phyloP scores from a whole-genome alignment of 495 filamentous ascomycete species.

The Annulohypoxylon stygium region DNA sequence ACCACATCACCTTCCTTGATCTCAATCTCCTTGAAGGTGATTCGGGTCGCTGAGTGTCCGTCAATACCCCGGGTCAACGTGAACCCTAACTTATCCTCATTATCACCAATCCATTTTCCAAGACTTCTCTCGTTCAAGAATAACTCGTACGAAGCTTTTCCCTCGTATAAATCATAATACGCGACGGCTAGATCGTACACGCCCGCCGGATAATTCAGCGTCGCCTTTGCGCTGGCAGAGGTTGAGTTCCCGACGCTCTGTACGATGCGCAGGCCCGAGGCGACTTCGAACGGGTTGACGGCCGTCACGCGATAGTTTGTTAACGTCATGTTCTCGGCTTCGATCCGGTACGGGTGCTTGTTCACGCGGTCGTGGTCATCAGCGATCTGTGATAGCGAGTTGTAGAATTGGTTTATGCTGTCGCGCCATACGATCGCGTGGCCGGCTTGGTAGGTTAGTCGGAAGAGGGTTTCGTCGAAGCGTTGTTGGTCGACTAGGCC shows the following conservation, averaged over 20 bases:
- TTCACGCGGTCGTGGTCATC: slow-evolving; percentile 68
- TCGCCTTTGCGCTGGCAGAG: slow-evolving; percentile 62
- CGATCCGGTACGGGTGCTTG: slow-evolving; percentile 72
- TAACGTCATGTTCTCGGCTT: slow-evolving; percentile 73
- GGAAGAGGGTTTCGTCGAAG: slow-evolving; percentile 69
- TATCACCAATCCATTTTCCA: slow-evolving; percentile 70
- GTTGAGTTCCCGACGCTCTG: slow-evolving; percentile 58
- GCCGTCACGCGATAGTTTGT: slow-evolving; percentile 64
- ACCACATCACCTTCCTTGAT: slow-evolving; percentile 68
- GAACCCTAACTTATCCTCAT: slow-evolving; percentile 68
- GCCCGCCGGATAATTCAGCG: slow-evolving; percentile 62
- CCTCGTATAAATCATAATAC: slow-evolving; percentile 73
- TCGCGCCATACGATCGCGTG: slow-evolving; percentile 80
- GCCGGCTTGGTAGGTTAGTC: slow-evolving; percentile 73
- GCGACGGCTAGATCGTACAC: slow-evolving; percentile 74
- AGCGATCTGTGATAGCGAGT: slow-evolving; percentile 69
- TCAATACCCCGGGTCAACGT: slow-evolving; percentile 69
- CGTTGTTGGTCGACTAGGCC: slow-evolving; percentile 72
- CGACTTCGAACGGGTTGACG: slow-evolving; percentile 68
- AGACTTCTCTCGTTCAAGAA: slow-evolving; percentile 65
- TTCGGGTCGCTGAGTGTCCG: slow-evolving; percentile 72
- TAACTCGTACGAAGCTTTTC: slow-evolving; percentile 65
- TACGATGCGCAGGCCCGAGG: slow-evolving; percentile 58
- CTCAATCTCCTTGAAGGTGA: slow-evolving; percentile 67
- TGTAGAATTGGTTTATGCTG: slow-evolving; percentile 71